Conservation (phyloP, 2,329 filamentous ascomycete genomes). For the Colletotrichum paranaense region DNA sequence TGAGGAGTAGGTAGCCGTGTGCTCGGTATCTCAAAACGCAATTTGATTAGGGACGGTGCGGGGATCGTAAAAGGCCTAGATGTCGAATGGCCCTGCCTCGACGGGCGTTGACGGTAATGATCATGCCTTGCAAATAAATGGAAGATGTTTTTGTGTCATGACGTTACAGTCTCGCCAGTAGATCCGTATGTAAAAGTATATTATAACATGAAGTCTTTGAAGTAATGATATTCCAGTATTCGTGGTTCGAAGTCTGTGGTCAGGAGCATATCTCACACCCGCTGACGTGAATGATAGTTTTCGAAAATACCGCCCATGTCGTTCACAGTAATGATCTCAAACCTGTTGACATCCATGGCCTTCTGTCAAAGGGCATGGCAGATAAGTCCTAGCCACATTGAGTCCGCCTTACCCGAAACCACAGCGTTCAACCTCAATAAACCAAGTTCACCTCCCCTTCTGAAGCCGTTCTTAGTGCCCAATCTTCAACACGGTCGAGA, state of each 20-base stretch:
- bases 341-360: background rate
- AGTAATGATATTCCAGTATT: background rate
- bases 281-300: background rate
- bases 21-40: conserved; percentile 10
- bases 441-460: conserved; percentile 7
- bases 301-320: background rate
- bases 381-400: background rate
- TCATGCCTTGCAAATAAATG: conserved; percentile 37
- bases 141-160: conserved; percentile 36
- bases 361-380: background rate
- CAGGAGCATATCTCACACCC: background rate
- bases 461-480: conserved; percentile 14
- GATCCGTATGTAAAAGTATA: background rate
- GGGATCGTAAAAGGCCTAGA: conserved; percentile 37
- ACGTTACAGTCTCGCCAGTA: background rate
- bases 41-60: conserved; percentile 25
- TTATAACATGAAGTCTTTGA: background rate
- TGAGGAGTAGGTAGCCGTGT: conserved; percentile 35
- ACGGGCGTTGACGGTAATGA: conserved; percentile 39
- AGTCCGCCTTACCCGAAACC: background rate
- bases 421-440: background rate
- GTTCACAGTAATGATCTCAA: background rate
- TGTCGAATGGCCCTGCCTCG: conserved; percentile 35
- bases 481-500: conserved; percentile 29
- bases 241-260: background rate